Percentiles rank a stretch among this genome's conserved stretches.
phyloP scores from a whole-genome alignment of 2,329 filamentous ascomycete genomes.

The Diplodia seriata region DNA sequence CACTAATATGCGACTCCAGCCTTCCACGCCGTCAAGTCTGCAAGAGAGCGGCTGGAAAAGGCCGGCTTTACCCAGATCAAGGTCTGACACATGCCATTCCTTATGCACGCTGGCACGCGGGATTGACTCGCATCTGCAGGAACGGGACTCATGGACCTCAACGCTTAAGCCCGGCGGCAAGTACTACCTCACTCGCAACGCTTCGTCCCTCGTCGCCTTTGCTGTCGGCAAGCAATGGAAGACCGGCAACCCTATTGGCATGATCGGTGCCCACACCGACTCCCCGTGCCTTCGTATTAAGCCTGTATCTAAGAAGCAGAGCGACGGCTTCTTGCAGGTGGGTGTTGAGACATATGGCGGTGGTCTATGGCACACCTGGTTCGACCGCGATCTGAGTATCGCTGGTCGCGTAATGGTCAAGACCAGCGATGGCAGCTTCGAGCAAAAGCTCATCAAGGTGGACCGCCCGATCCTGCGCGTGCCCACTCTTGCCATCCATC shows the following conservation, averaged over 20 bases:
- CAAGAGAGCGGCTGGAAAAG: conserved; percentile 75
- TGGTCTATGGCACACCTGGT: conserved; percentile 98
- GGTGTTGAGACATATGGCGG: conserved; percentile 97
- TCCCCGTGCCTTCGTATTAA: conserved; percentile 92
- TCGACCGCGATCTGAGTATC: conserved; percentile 90
- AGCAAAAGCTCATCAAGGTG: conserved; percentile 86
- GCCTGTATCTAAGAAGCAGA: conserved; percentile 88
- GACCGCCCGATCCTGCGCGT: conserved; percentile 90
- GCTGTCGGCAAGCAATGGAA: conserved; percentile 90
- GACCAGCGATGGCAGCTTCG: conserved; percentile 74
- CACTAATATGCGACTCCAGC: conserved; percentile 60
- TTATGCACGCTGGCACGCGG: conserved; percentile 12
- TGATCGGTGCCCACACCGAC: conserved; percentile 96
- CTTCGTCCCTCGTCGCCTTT: conserved; percentile 90
- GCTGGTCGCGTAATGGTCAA: conserved; percentile 87
- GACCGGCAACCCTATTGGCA: conserved; percentile 86
- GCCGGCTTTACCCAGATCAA: conserved; percentile 88
- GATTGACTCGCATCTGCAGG: conserved; percentile 53
- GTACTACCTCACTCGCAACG: conserved; percentile 95
- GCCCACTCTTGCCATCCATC: conserved; percentile 91
- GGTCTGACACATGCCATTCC: conserved; percentile 47
- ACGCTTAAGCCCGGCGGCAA: conserved; percentile 84
- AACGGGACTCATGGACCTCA: conserved; percentile 87
- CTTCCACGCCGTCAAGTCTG: conserved; percentile 88
- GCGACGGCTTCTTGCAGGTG: conserved; percentile 88